These are phyloP conservation scores for Fereydounia khargensis DNA, from an alignment of 1,284 basidiomycete genomes.

Conservation along the genomic window DNA sequence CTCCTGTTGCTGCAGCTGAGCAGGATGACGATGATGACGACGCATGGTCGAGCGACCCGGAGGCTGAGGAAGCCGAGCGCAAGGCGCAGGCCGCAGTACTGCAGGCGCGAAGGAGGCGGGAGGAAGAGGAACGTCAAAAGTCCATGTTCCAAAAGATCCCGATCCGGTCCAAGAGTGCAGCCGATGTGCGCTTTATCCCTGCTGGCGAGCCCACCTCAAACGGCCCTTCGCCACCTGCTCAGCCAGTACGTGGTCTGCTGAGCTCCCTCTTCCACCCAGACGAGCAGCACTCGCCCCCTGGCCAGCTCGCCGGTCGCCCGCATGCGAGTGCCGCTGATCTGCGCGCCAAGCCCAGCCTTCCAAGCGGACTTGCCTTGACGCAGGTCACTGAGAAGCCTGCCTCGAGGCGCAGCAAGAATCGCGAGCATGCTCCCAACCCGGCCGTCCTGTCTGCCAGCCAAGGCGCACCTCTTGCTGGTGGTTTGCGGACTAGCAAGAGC, in stretches of 20 bases:
- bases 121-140: constrained; percentile 68
- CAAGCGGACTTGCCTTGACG: constrained; percentile 3
- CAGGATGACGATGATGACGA: constrained; percentile 38
- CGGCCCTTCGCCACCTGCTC: constrained; percentile 13
- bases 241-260: constrained; percentile 47
- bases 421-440: neutral
- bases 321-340: constrained; percentile 47
- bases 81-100: constrained; percentile 44
- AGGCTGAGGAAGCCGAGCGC: constrained; percentile 54
- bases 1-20: neutral
- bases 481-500: constrained; percentile 66
- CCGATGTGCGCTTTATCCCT: constrained; percentile 35
- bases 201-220: constrained; percentile 6
- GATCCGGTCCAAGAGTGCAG: constrained; percentile 57
- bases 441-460: no score
- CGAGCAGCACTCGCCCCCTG: constrained; percentile 44
- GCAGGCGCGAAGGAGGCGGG: constrained; percentile 60
- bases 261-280: constrained; percentile 53
- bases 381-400: neutral
- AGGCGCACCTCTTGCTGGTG: constrained; percentile 15
- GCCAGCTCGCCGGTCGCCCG: constrained; percentile 39
- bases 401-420: neutral
- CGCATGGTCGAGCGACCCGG: constrained; percentile 55
- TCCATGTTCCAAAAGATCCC: constrained; percentile 77
- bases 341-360: constrained; percentile 12